Evolutionary conservation across 805 yeast species (phyloP), one percentile per base, ranked within the genome.

Genomic region (Nakazawaea holstii): DNA sequence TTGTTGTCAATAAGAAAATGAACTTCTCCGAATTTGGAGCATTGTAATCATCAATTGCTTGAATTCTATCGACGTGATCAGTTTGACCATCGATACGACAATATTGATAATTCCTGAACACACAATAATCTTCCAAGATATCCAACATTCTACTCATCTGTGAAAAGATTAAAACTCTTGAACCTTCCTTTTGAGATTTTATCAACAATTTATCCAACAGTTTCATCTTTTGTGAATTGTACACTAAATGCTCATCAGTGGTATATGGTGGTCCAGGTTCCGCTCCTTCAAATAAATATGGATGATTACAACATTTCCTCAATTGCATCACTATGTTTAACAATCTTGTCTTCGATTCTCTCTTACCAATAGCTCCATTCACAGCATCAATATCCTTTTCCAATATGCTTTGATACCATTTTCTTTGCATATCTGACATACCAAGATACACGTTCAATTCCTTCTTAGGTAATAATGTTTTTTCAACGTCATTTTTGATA

Each of bases 261-360:
- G 94, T 86, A 56, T 71, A 86, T 20, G 95, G 95, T 15, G 95
- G 95, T 10, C 95, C 95, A 0, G 94, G 94, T 59, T 86, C 95
- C 1, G 92, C 94, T 39, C 95, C 95, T 61, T 86, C 94, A 57
- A 86, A 86, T 35, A 86, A 65, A 59, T 86, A 86, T 11, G 95
- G 95, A 66, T 86, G 95, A 57, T 86, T 86, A 66, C 92, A 86
- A 62, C 94, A 86, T 62, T 86, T 86, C 60, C 94, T 75, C 57
- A 86, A 69, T 61, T 86, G 95, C 95, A 86, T 86, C 41, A 85
- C 92, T 55, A 86, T 86, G 60, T 86, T 86, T 41, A 86, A 66
- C 49, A 86, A 69, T 57, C 94, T 69, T 2, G 95, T 86, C 59
- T 86, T 85, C 11, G 85, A 76, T 60, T 86, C 95, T 49, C 79